Conservation (phyloP, 106 monocot species). For the Dendrobium nobile region DNA sequence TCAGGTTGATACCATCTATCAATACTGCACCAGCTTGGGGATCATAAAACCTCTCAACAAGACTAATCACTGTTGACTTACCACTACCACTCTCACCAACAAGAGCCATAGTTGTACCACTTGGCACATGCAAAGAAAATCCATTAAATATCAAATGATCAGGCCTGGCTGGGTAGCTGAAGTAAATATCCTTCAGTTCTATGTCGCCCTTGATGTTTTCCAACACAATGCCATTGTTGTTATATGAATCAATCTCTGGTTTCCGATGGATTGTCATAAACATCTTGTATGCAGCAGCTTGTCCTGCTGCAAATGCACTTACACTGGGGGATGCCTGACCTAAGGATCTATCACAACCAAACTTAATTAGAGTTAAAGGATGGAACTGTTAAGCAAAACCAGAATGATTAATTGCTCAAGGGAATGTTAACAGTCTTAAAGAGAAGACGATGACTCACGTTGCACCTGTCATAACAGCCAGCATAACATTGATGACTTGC, state of each 20-base stretch:
- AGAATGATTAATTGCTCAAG: not conserved
- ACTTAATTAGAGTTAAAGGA: not conserved
- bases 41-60: constrained; percentile 80
- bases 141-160: constrained; percentile 53
- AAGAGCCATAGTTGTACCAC: constrained; percentile 57
- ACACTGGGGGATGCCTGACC: constrained; percentile 52
- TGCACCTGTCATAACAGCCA: constrained; percentile 51
- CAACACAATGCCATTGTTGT: constrained; percentile 27
- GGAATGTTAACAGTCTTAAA: not conserved
- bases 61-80: constrained; percentile 70
- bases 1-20: constrained; percentile 69
- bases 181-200: constrained; percentile 60
- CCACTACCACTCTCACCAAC: constrained; percentile 89
- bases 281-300: constrained; percentile 73
- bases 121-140: constrained; percentile 54
- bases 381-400: not conserved
- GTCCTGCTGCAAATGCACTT: constrained; percentile 43
- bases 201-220: constrained; percentile 58
- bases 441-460: constrained; percentile 29
- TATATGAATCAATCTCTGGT: constrained; percentile 53
- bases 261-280: constrained; percentile 61
- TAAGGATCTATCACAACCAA: constrained; percentile 37
- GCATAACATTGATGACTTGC: constrained; percentile 41
- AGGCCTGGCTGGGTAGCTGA: constrained; percentile 76
- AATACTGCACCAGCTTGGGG: constrained; percentile 60